Base-by-base conservation (phyloP, 208 protist species). In the Trypanosoma vivax region DNA sequence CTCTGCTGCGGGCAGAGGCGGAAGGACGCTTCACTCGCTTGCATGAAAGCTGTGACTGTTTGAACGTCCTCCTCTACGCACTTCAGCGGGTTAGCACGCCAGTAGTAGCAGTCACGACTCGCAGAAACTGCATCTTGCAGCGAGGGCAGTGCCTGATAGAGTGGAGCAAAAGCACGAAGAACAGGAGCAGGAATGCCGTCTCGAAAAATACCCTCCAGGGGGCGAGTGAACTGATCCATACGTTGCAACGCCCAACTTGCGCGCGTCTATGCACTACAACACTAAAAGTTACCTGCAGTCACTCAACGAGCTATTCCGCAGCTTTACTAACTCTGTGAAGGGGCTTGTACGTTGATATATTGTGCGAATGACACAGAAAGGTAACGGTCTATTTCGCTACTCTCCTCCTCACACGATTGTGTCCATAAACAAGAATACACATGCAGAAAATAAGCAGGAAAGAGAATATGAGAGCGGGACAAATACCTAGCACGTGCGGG, bases 131-230 rank as follows among this genome's bases (percentile, higher is more conserved):
- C 73, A 18, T 83, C 76, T 39, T 91, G 83, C 2, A 94, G 69
- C n/a, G 61, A 72, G 0, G 83, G 87, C 14, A 94, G 62, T 1
- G 81, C 87, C 60, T 94, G 87, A 50, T 87, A 94, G 6, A 94
- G 71, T 2, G 87, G 87, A 14, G 87, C 87, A 61, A 94, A 79
- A 13, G 87, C 87, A 11, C 87, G 83, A 39, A 94, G 78, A 60
- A 94, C 87, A 23, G 87, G 79, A 1, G 80, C 83, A 7, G 87
- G 87, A 46, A 94, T 94, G 31, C 87, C 83, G 50, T 94, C 87
- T n/a, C 87, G 87, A 56, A 94, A 94, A 48, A 94, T 90, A 14
- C 87, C 87, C 56, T 94, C 83, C 35, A 94, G 47, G n/a, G 83
- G 83, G 30, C 87, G 62, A 43, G 79, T 69, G 42, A 91, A 94